Evolutionary conservation across 169 alveolate species (phyloP).

Genomic region (Plasmodium falciparum): DNA sequence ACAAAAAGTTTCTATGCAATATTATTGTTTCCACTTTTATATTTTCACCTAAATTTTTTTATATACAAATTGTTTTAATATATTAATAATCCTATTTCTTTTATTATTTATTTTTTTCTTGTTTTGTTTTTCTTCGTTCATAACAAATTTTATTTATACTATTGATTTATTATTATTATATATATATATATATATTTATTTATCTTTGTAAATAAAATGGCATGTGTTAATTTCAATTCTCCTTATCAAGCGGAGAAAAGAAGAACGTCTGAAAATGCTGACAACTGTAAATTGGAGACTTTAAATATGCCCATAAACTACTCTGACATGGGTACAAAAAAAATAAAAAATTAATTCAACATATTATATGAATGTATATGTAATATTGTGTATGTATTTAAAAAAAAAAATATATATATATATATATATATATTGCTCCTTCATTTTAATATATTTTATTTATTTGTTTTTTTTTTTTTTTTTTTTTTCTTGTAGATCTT

Average conservation of each 20-base stretch:
- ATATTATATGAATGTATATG: not conserved
- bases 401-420: no score
- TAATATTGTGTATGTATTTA: not conserved
- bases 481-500: constrained; percentile 65
- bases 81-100: not conserved
- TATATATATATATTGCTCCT: not conserved
- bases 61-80: no score
- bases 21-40: no score
- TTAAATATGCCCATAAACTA: constrained; percentile 73
- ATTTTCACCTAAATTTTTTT: no score
- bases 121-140: not conserved
- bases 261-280: constrained; percentile 66
- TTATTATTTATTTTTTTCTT: not conserved
- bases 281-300: constrained; percentile 28
- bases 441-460: not conserved
- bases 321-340: constrained; percentile 79
- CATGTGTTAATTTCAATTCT: constrained; percentile 77
- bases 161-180: not conserved
- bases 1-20: no score
- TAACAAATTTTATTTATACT: no score
- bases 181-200: not conserved
- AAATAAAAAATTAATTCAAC: not conserved
- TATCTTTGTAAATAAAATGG: constrained; percentile 19
- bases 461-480: not conserved
- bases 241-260: constrained; percentile 82